phyloP scores from a whole-genome alignment of 805 yeast genomes.

The Pichia heedii region DNA sequence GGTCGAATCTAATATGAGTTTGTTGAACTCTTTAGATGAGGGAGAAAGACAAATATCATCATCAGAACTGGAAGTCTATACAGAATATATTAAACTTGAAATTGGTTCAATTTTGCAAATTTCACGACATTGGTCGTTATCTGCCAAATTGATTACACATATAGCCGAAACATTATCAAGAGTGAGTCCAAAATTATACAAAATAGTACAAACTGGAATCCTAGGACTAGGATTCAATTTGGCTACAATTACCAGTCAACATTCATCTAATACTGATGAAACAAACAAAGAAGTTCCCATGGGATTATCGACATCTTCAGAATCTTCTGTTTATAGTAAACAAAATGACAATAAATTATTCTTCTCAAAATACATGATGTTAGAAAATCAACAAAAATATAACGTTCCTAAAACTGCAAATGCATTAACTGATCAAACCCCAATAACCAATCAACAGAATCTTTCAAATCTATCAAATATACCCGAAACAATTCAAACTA shows the following conservation, averaged over 20 bases:
- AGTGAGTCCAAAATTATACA: slow-evolving; percentile 34
- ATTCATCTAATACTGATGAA: background rate
- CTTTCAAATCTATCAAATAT: background rate
- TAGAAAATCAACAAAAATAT: background rate
- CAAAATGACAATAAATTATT: background rate
- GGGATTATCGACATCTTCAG: background rate
- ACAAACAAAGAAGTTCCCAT: background rate
- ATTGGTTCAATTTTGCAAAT: slow-evolving; percentile 41
- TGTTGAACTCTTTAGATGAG: slow-evolving; percentile 10
- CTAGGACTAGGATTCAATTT: slow-evolving; percentile 12
- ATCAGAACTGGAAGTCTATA: slow-evolving; percentile 35
- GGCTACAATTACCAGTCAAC: background rate
- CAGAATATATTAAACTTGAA: slow-evolving; percentile 41
- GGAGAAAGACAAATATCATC: slow-evolving; percentile 9
- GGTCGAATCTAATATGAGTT: slow-evolving; percentile 33
- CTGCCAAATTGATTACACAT: slow-evolving; percentile 38
- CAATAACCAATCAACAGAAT: too few relatives aligned
- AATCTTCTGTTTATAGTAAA: background rate
- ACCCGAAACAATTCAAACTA: background rate
- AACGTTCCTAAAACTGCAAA: background rate
- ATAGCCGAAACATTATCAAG: slow-evolving; percentile 36
- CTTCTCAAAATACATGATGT: background rate
- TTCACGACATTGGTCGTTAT: slow-evolving; percentile 42
- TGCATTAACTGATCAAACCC: too few relatives aligned
- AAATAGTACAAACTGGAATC: slow-evolving; percentile 29